Evolutionary conservation across 305 asterid species (phyloP).

Genomic region (Fraxinus ornus): DNA sequence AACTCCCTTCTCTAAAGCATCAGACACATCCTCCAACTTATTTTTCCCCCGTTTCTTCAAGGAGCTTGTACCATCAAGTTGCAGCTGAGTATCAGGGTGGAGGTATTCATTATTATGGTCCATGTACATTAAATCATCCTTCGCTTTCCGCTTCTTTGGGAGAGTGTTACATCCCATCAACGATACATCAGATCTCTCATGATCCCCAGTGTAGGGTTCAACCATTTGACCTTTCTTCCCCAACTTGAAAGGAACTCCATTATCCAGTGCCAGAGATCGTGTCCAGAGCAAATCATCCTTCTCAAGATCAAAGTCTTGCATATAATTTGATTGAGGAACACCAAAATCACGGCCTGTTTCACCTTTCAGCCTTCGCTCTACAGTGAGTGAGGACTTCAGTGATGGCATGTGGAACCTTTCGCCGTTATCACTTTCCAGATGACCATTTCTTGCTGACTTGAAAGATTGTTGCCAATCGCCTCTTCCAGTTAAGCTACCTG

Average conservation of each 20-base stretch:
- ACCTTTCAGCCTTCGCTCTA: constrained; percentile 54
- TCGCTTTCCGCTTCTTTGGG: constrained; percentile 70
- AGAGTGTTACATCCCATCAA: constrained; percentile 64
- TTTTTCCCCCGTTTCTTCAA: constrained; percentile 64
- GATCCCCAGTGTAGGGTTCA: constrained; percentile 45
- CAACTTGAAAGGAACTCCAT: constrained; percentile 53
- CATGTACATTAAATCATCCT: constrained; percentile 48
- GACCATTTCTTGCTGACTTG: constrained; percentile 60
- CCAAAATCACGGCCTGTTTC: constrained; percentile 43
- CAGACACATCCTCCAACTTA: constrained; percentile 52
- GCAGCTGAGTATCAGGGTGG: constrained; percentile 49
- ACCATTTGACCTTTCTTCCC: constrained; percentile 63
- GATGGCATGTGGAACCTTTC: constrained; percentile 50
- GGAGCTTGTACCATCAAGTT: constrained; percentile 43
- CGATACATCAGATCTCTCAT: constrained; percentile 54
- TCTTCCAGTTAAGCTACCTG: constrained; percentile 38
- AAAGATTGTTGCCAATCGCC: constrained; percentile 49
- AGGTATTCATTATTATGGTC: constrained; percentile 47
- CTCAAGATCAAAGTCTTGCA: constrained; percentile 44
- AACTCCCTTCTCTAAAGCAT: constrained; percentile 50
- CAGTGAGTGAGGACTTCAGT: constrained; percentile 35
- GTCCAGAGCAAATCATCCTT: constrained; percentile 58
- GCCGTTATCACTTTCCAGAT: constrained; percentile 47
- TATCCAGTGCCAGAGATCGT: constrained; percentile 44
- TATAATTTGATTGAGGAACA: constrained; percentile 49